Evolutionary conservation across 2,329 filamentous ascomycete species (phyloP), one percentile per base, ranked within the genome.

Genomic region (Ceratocystis smalleyi): DNA sequence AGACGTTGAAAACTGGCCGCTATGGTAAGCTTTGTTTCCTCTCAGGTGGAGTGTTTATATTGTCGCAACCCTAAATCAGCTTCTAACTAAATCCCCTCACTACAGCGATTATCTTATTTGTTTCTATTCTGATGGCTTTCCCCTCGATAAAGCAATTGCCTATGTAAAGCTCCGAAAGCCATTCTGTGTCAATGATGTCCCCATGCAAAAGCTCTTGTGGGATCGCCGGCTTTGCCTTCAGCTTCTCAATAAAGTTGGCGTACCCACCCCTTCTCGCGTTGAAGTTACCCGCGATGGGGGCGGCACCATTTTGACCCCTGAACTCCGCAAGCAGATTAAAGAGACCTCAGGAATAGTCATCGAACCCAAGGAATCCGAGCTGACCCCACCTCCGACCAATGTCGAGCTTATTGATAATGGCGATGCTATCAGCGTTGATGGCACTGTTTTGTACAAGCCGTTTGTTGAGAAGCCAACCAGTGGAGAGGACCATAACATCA

Each of bases 391-490:
- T 0, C 89, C 91, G 1, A 78, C 81, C 64, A 85, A 83, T 67
- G 87, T 99, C 5, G 87, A 94, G 71, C 78, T 99, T 68, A 80
- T 94, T n/a, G 91, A 97, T 68, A 86, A 95, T 69, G 89, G 89
- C 32, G 91, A 99, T 72, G 86, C 88, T 3, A 79, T 99, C 64
- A 84, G 87, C 51, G 92, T 99, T 8, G 92, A 99, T 72, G 94
- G 92, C 10, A 79, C 82, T 49, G 74, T 85, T 3, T 80, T 99
- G 57, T 86, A 82, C 69, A 99, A 99, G 72, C 94, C 94, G 0
- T 99, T 99, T 71, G 94, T 99, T 45, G 94, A 99, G 73, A 99
- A 99, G 74, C 94, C 94, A 0, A 91, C 91, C n/a, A 96, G 89
- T 71, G 94, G 94, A 43, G 94, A 99, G 75, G 92, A 99, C 71